Percentiles rank a stretch among this genome's conserved stretches.
These are phyloP conservation scores for Pestalotiopsis fici DNA, from an alignment of 2,329 filamentous ascomycete genomes.

Conservation along the genomic window DNA sequence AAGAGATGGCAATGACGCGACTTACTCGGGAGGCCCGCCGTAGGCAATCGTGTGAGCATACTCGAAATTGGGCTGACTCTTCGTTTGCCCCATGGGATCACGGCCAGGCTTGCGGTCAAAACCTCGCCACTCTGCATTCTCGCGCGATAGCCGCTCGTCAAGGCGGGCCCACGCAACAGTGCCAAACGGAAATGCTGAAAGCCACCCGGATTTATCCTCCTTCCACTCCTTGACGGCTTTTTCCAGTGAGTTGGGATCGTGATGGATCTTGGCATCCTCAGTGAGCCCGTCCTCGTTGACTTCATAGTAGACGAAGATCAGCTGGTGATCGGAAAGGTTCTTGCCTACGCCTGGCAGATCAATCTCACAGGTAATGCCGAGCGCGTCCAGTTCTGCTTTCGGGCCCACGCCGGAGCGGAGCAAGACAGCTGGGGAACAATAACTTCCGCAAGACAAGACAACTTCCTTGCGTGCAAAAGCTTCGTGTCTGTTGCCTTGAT, in stretches of 20 bases:
- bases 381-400: not conserved
- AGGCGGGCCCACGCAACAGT: not conserved
- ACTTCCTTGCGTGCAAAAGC: not conserved
- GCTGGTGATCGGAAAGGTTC: not conserved
- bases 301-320: not conserved
- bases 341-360: not conserved
- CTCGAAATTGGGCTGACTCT: not conserved
- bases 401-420: not conserved
- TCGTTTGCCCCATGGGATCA: not conserved
- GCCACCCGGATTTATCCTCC: not conserved
- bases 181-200: not conserved
- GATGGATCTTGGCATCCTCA: not conserved
- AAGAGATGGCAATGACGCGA: no score
- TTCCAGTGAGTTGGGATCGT: not conserved
- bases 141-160: not conserved
- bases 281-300: not conserved
- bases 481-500: not conserved
- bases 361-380: not conserved
- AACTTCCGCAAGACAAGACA: not conserved
- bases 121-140: not conserved
- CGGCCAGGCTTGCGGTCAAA: not conserved
- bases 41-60: not conserved
- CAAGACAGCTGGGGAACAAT: not conserved
- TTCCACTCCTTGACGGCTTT: not conserved
- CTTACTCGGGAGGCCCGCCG: not conserved